A percentile compares a stretch with the other conserved stretches of the same genome.
These are phyloP conservation scores for Collybiopsis confluens DNA, from an alignment of 768 basidiomycete genomes.

Conservation along the genomic window DNA sequence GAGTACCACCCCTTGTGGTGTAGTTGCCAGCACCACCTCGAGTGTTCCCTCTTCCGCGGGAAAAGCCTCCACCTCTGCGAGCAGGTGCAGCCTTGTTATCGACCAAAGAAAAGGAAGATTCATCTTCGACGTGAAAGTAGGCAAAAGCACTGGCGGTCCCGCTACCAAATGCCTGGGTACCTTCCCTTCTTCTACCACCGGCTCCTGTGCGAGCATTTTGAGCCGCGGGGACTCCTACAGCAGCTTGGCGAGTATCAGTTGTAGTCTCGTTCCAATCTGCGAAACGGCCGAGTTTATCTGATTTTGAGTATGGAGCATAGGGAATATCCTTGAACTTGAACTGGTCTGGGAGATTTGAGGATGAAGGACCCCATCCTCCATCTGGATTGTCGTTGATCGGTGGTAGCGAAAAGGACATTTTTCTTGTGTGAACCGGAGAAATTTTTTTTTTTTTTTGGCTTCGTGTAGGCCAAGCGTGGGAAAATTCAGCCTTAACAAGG, in stretches of 20 bases:
- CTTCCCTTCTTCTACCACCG: conserved; percentile 65
- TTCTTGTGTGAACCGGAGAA: too few species aligned
- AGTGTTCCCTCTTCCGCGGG: conserved; percentile 47
- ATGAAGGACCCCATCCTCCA: conserved; percentile 89
- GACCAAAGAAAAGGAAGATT: conserved; percentile 93
- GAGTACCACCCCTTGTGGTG: conserved; percentile 41
- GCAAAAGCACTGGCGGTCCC: conserved; percentile 89
- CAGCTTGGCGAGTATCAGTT: conserved; percentile 55
- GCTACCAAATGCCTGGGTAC: conserved; percentile 84
- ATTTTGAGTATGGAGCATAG: conserved; percentile 97
- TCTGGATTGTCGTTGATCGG: conserved; percentile 89
- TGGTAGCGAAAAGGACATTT: conserved; percentile 84
- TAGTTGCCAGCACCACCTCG: conserved; percentile 40
- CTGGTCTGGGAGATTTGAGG: conserved; percentile 75
- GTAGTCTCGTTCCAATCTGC: conserved; percentile 94
- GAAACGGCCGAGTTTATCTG: conserved; percentile 95
- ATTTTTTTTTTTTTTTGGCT: too few species aligned
- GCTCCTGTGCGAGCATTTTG: conserved; percentile 47
- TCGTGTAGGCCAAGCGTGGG: too few species aligned
- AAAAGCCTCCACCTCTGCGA: conserved; percentile 65
- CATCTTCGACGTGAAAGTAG: conserved; percentile 97
- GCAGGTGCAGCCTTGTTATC: conserved; percentile 77
- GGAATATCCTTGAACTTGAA: conserved; percentile 99
- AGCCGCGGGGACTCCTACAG: conserved; percentile 42
- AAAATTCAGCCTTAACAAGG: not conserved